Base-by-base conservation (phyloP, 345 rosid species). In the Nasturtium officinale region DNA sequence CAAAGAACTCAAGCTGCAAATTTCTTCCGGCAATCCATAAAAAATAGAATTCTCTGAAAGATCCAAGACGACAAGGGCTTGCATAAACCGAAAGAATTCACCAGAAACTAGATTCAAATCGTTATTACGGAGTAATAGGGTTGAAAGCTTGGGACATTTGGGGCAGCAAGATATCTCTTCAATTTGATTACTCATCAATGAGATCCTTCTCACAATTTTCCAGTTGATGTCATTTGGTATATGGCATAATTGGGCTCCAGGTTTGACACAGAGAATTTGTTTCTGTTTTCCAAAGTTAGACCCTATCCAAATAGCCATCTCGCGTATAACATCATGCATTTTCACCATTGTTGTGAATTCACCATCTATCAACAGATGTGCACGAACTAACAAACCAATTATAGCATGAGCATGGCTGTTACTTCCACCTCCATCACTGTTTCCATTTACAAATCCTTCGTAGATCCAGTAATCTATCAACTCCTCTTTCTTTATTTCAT, bases 51-150 rank as follows among this genome's bases (percentile, higher is more conserved):
- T 79, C 0, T 10, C 1, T 1, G 79, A 78, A 53, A 84, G 52
- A 51, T 73, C 78, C 29, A 83, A 50, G 37, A 81, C 65, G 23
- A 18, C 78, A 32, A 85, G 64, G 13, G 59, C 43, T 6, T 26
- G 62, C 83, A 81, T 77, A 26, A 17, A 54, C 4, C 38, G 56
- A 38, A 83, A 83, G 58, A 79, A 72, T 3, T 38, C 46, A 28
- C 17, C 17, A 0, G 15, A 5, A 3, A 83, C 55, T 15, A 1
- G 53, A 54, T 62, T 33, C 17, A 81, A 18, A 2, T 0, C 9
- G 52, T 47, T 47, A 8, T 3, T 46, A 0, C 23, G 1, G 20
- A 46, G 51, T 1, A 46, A 7, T 17, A 46, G 5, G 51, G 51
- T 46, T 0, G 11, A 6, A 16, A 46, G 51, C 0, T 46, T 46